A percentile compares a stretch with the other conserved stretches of the same genome.
Evolutionary conservation across 1,284 basidiomycete genomes (phyloP).

Genomic region (Ustilago hordei): DNA sequence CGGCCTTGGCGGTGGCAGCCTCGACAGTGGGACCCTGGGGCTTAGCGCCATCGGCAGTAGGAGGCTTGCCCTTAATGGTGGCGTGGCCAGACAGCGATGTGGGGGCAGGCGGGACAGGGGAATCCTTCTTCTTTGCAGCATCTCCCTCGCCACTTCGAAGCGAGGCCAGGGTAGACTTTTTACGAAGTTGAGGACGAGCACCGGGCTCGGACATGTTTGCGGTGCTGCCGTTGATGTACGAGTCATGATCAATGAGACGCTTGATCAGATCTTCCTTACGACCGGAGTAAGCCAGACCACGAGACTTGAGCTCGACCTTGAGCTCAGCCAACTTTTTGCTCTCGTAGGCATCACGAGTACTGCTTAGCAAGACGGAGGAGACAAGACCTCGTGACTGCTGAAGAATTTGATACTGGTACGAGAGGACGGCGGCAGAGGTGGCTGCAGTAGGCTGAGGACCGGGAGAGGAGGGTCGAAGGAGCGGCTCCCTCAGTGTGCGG

Average conservation of each 20-base stretch:
- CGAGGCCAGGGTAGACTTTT: slow-evolving; percentile 59
- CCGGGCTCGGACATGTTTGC: slow-evolving; percentile 31
- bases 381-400: slow-evolving; percentile 55
- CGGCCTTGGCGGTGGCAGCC: slow-evolving; percentile 39
- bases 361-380: slow-evolving; percentile 61
- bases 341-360: slow-evolving; percentile 60
- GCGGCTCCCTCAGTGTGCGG: slow-evolving; percentile 44
- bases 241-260: slow-evolving; percentile 60
- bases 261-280: slow-evolving; percentile 62
- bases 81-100: slow-evolving; percentile 27
- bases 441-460: slow-evolving; percentile 39
- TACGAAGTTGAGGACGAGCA: slow-evolving; percentile 40
- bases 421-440: slow-evolving; percentile 48
- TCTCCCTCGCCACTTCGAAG: slow-evolving; percentile 23
- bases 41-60: slow-evolving; percentile 13
- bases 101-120: slow-evolving; percentile 28
- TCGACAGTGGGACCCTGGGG: slow-evolving; percentile 36
- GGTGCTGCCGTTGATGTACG: slow-evolving; percentile 53
- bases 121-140: slow-evolving; percentile 19
- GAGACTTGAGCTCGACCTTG: slow-evolving; percentile 58
- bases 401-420: slow-evolving; percentile 49
- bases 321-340: slow-evolving; percentile 57
- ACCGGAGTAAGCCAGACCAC: slow-evolving; percentile 59
- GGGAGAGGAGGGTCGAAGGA: slow-evolving; percentile 35
- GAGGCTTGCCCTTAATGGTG: slow-evolving; percentile 26